phyloP scores from a whole-genome alignment of 2,329 filamentous ascomycete genomes.

The Xylariomycetidae sp. region DNA sequence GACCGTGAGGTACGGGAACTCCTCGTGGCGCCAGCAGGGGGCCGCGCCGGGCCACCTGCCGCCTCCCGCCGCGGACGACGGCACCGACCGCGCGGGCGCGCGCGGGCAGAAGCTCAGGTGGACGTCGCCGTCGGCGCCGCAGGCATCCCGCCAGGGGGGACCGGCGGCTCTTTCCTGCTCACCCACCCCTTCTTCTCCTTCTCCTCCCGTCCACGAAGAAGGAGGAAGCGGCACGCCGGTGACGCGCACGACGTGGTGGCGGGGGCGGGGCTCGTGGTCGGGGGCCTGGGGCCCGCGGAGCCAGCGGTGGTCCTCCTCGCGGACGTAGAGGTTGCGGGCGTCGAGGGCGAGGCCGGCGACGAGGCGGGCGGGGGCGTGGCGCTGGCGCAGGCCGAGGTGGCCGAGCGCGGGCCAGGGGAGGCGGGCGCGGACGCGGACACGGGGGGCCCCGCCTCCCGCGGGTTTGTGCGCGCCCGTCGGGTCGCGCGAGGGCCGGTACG shows the following conservation, averaged over 20 bases:
- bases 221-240: slow-evolving; percentile 51
- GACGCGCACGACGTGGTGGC: slow-evolving; percentile 38
- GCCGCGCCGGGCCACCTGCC: slow-evolving; percentile 26
- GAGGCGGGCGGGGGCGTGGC: slow-evolving; percentile 39
- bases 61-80: slow-evolving; percentile 3
- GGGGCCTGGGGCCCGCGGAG: slow-evolving; percentile 31
- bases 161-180: too few relatives aligned
- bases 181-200: too few relatives aligned
- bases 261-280: slow-evolving; percentile 33
- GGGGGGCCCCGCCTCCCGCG: slow-evolving; percentile 21
- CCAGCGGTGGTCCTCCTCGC: slow-evolving; percentile 50
- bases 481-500: slow-evolving; percentile 45
- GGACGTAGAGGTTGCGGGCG: slow-evolving; percentile 44
- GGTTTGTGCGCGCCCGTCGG: slow-evolving; percentile 34
- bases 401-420: slow-evolving; percentile 47
- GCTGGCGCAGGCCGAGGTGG: slow-evolving; percentile 47
- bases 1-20: slow-evolving; percentile 45
- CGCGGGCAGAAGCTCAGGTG: slow-evolving; percentile 39
- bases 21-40: slow-evolving; percentile 50
- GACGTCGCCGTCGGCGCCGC: slow-evolving; percentile 35
- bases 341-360: too few relatives aligned
- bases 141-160: slow-evolving; percentile 42
- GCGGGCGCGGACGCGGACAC: slow-evolving; percentile 39
- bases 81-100: slow-evolving; percentile 28
- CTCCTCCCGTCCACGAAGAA: too few relatives aligned